Base-by-base conservation (phyloP, 1,284 basidiomycete genomes). In the Rhizoctonia solani region DNA sequence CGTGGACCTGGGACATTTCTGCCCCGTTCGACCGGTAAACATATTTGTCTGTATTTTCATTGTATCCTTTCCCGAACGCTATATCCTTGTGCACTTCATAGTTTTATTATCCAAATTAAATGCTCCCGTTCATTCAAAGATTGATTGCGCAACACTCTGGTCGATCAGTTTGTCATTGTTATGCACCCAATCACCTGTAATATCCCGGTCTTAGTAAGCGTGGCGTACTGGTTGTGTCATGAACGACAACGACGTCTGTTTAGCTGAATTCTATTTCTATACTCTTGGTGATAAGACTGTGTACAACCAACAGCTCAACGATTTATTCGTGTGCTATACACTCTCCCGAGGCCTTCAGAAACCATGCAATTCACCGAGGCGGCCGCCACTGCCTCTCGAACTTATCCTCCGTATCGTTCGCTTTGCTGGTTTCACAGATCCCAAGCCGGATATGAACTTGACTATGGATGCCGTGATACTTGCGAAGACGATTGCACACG, bases 301-400 rank as follows among this genome's bases (percentile, higher is more conserved):
- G 8, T 65, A 65, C 21, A 65, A 53, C 27, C 59, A 65, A 23
- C 49, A 65, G 59, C 27, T 65, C 14, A 65, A 65, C 25, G 59
- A 65, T 44, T 29, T 65, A 14, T 27, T 52, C 37, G 59, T 65
- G 16, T 65, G 59, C 25, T 65, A 65, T n/a, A 65, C 59, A 8
- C 59, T 65, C 25, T 25, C 37, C 14, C 47, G 59, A n/a, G 59
- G 59, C 37, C 49, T 65, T 9, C 59, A 65, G 49, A 47, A 27
- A 27, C 59, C 39, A 25, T 39, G 47, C 27, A 23, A 41, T 30
- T 13, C 3, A 13, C 59, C 59, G n/a, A 37, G 37, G 8, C 21
- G 59, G 19, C 59, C 59, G n/a, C 37, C 59, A 32, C 47, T 65
- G 29, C 59, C 59, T 1, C 49, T 65, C 19, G 59, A 65, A 44